Evolutionary conservation across 2,329 filamentous ascomycete genomes (phyloP).

Genomic region (Venturia nashicola): DNA sequence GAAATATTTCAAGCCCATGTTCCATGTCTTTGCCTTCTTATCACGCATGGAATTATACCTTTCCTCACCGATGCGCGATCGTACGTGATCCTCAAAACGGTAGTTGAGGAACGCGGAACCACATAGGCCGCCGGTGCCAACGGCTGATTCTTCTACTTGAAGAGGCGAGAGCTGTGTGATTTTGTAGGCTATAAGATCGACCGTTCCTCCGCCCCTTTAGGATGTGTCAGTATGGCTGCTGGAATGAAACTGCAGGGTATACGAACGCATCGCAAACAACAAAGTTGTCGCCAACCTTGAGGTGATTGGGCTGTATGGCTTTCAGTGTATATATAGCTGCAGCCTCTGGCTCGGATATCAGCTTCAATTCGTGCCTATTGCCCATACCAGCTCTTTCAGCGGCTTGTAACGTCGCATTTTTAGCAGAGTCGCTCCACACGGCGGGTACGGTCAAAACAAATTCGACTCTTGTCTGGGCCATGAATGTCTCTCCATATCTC

Average conservation of each 20-base stretch:
- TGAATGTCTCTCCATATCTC: constrained; percentile 67
- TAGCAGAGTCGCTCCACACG: constrained; percentile 77
- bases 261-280: constrained; percentile 43
- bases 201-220: constrained; percentile 38
- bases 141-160: constrained; percentile 64
- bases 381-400: constrained; percentile 73
- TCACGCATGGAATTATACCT: constrained; percentile 63
- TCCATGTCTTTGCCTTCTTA: constrained; percentile 70
- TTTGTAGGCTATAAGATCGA: constrained; percentile 73
- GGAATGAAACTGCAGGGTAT: neutral
- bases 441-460: constrained; percentile 74
- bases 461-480: constrained; percentile 62
- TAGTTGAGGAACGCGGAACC: constrained; percentile 73
- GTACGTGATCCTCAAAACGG: constrained; percentile 66
- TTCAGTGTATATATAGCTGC: constrained; percentile 71
- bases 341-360: constrained; percentile 72
- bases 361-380: constrained; percentile 53
- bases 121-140: constrained; percentile 66
- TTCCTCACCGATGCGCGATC: constrained; percentile 51
- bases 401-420: constrained; percentile 67
- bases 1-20: constrained; percentile 59
- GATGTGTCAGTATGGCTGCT: neutral
- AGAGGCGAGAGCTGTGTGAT: constrained; percentile 62
- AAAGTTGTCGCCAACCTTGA: constrained; percentile 53
- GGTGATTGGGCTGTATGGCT: constrained; percentile 63